These are phyloP conservation scores for Rosa rugosa DNA, from an alignment of 306 rosid species.

Conservation along the genomic window DNA sequence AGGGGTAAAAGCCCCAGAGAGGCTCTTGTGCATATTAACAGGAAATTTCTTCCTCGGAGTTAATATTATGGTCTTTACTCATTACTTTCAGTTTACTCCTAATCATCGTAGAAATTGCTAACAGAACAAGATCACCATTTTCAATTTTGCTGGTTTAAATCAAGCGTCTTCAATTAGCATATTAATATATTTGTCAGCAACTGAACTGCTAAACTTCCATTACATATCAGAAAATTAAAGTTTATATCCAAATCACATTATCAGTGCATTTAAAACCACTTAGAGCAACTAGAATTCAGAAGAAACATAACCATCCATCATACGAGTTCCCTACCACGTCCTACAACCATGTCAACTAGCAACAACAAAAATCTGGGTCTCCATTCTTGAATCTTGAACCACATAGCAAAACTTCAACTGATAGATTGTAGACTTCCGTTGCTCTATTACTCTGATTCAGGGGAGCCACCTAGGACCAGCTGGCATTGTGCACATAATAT, in stretches of 20 bases:
- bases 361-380: constrained; percentile 7
- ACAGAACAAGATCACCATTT: not conserved
- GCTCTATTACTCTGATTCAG: constrained; percentile 62
- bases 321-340: constrained; percentile 5
- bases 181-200: not conserved
- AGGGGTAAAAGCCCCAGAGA: no score
- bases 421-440: not conserved
- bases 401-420: no score
- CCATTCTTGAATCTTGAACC: not conserved
- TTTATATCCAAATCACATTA: no score
- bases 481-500: constrained; percentile 35
- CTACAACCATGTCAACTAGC: constrained; percentile 29
- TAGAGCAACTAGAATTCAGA: not conserved
- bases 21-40: no score
- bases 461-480: constrained; percentile 90
- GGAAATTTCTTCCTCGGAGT: no score
- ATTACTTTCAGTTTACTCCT: not conserved
- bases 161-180: not conserved
- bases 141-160: not conserved
- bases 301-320: not conserved
- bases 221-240: not conserved
- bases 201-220: not conserved
- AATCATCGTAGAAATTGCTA: no score
- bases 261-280: not conserved
- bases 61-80: no score